These are phyloP conservation scores for Coemansia sp. DNA, from an alignment of 371 early-diverging fungal genomes.

Conservation along the genomic window DNA sequence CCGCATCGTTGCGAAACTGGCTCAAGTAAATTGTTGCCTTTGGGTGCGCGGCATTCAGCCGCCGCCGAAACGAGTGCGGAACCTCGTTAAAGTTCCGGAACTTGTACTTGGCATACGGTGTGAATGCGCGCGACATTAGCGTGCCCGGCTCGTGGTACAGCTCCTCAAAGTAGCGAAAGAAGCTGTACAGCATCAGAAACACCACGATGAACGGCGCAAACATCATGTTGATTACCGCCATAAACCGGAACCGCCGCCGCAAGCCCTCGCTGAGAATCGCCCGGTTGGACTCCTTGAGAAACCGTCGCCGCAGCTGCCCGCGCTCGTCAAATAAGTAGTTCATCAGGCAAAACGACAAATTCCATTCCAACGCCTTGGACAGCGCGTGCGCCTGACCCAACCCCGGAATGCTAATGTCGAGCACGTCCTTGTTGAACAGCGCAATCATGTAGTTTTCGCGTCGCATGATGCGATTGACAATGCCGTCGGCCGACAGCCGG, in stretches of 20 bases:
- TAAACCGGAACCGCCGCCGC: constrained; percentile 77
- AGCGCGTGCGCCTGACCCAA: constrained; percentile 57
- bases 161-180: constrained; percentile 95
- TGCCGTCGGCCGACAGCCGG: constrained; percentile 81
- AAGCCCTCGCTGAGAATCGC: constrained; percentile 67
- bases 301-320: constrained; percentile 78
- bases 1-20: constrained; percentile 86
- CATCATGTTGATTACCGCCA: constrained; percentile 82
- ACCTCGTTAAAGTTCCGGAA: constrained; percentile 97
- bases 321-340: constrained; percentile 83
- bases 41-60: constrained; percentile 72
- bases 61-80: constrained; percentile 80
- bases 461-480: constrained; percentile 95
- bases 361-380: constrained; percentile 93
- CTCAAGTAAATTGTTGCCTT: constrained; percentile 79
- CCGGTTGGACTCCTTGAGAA: constrained; percentile 67
- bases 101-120: constrained; percentile 87
- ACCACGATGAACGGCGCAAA: constrained; percentile 87
- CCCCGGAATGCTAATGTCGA: constrained; percentile 74
- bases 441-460: constrained; percentile 96
- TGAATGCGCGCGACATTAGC: constrained; percentile 78
- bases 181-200: constrained; percentile 78
- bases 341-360: constrained; percentile 79
- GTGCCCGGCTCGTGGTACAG: constrained; percentile 79
- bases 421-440: constrained; percentile 86